Conservation (phyloP, 208 protist species). For the Zelonia costaricensis region DNA sequence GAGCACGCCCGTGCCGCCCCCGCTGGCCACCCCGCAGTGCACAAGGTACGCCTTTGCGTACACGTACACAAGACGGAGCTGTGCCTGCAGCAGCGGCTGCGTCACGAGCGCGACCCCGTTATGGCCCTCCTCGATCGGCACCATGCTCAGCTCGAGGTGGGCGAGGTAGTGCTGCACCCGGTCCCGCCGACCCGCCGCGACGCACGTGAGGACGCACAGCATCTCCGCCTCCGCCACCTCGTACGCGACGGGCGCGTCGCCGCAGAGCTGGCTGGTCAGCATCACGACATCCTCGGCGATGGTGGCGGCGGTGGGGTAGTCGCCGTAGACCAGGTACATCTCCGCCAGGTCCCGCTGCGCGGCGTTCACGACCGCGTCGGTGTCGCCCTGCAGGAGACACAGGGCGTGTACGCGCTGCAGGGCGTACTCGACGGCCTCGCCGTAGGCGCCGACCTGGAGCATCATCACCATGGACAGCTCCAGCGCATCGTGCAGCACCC, state of each 20-base stretch:
- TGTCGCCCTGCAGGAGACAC: constrained; percentile 46
- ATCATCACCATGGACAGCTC: constrained; percentile 40
- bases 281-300: constrained; percentile 55
- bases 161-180: constrained; percentile 22
- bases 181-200: constrained; percentile 23
- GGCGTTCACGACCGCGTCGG: constrained; percentile 38
- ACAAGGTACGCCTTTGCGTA: constrained; percentile 17
- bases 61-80: constrained; percentile 45
- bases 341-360: constrained; percentile 56
- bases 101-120: background rate
- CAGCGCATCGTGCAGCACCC: constrained; percentile 33
- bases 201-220: constrained; percentile 25
- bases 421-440: constrained; percentile 43
- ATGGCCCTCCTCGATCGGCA: constrained; percentile 14
- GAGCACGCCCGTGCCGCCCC: background rate
- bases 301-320: constrained; percentile 36
- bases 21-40: background rate
- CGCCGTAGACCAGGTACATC: constrained; percentile 47
- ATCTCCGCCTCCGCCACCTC: constrained; percentile 42
- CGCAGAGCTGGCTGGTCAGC: constrained; percentile 40
- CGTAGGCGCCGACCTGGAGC: constrained; percentile 39
- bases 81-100: constrained; percentile 31
- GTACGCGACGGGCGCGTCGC: constrained; percentile 23
- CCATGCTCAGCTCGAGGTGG: constrained; percentile 20
- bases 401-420: constrained; percentile 60